Percentiles rank a stretch among this genome's conserved stretches.
phyloP scores from a whole-genome alignment of 345 rosid genomes.

The Populus deltoides region DNA sequence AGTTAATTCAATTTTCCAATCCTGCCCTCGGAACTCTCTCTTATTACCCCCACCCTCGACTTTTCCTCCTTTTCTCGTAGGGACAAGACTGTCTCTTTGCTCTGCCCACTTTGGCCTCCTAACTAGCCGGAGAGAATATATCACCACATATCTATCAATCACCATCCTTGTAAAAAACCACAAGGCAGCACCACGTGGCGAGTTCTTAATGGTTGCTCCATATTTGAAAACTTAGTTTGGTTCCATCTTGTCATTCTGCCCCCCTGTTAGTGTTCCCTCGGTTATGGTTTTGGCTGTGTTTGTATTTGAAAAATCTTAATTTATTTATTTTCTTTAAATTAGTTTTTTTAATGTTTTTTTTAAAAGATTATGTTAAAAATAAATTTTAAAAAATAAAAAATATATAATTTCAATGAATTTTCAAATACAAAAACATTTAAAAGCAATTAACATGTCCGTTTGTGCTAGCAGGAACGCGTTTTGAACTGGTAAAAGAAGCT shows the following conservation, averaged over 20 bases:
- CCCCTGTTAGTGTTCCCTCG: background rate
- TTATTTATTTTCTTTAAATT: too few species aligned
- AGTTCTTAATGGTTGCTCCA: background rate
- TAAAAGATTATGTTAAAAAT: too few species aligned
- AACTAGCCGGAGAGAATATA: background rate
- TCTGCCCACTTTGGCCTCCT: background rate
- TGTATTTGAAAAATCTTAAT: too few species aligned
- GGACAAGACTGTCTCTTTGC: background rate
- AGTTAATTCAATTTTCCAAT: background rate
- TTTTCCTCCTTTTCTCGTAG: background rate
- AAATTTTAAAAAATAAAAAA: too few species aligned
- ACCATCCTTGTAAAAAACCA: background rate
- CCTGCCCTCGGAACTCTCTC: background rate
- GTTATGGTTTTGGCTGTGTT: too few species aligned
- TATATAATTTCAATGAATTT: too few species aligned
- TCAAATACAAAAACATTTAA: too few species aligned
- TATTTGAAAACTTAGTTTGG: background rate
- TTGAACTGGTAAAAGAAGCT: background rate
- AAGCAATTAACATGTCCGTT: background rate
- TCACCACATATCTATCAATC: background rate
- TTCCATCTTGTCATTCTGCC: background rate
- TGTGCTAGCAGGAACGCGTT: conserved; percentile 11
- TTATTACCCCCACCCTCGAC: background rate
- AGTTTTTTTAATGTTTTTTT: too few species aligned
- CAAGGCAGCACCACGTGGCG: background rate